A percentile compares a stretch with the other conserved stretches of the same genome.
phyloP scores from a whole-genome alignment of 305 asterid genomes.

The Lippia alba region DNA sequence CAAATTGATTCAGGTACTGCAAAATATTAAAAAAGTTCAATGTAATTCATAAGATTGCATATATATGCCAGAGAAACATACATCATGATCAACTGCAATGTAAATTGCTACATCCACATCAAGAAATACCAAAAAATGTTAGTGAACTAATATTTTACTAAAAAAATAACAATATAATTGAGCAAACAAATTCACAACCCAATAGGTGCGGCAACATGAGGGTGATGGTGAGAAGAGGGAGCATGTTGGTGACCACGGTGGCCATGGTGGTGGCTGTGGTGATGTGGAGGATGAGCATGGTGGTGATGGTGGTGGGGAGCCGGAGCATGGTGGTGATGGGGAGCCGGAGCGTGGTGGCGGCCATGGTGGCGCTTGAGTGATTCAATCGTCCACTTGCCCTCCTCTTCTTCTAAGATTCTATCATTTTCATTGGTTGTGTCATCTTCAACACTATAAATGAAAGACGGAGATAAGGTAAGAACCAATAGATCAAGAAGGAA shows the following conservation, averaged over 20 bases:
- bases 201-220: background rate
- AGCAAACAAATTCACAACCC: background rate
- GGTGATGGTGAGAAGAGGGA: constrained; percentile 1
- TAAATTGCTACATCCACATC: too few relatives aligned
- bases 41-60: too few relatives aligned
- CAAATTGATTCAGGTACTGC: too few relatives aligned
- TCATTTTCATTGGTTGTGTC: background rate
- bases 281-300: background rate
- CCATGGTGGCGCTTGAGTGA: background rate
- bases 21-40: too few relatives aligned
- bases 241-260: background rate
- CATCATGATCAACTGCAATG: too few relatives aligned
- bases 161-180: too few relatives aligned
- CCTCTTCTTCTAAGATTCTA: background rate
- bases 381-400: background rate
- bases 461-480: background rate
- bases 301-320: background rate
- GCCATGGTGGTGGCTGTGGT: background rate
- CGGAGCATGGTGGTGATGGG: background rate
- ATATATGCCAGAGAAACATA: too few relatives aligned
- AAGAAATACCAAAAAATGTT: too few relatives aligned
- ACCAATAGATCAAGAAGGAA: constrained; percentile 1
- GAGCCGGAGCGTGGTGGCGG: background rate
- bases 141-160: too few relatives aligned
- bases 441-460: background rate